These are phyloP conservation scores for Plasmodium knowlesi DNA, from an alignment of 169 alveolate genomes.

Conservation along the genomic window DNA sequence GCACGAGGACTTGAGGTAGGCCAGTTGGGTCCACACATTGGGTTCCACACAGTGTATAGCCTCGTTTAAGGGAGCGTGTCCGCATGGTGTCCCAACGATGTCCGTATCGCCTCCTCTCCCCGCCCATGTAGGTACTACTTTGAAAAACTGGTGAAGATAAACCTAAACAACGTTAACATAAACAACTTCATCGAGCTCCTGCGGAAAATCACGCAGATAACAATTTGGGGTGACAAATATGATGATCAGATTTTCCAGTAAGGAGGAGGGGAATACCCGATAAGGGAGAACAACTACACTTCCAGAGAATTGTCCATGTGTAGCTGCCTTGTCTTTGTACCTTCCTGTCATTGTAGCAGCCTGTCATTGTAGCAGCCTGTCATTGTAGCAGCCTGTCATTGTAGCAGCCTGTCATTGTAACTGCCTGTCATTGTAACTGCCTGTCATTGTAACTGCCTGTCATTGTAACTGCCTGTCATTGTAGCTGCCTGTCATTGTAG, in stretches of 20 bases:
- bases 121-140: constrained; percentile 36
- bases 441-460: too few species aligned
- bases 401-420: too few species aligned
- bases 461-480: not conserved
- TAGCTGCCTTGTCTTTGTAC: not conserved
- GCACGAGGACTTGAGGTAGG: constrained; percentile 66
- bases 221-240: constrained; percentile 73
- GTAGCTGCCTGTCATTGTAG: too few species aligned
- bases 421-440: too few species aligned
- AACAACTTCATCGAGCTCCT: constrained; percentile 54
- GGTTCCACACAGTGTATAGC: not conserved
- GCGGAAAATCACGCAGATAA: constrained; percentile 66
- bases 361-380: too few species aligned
- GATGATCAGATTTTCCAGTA: constrained; percentile 72
- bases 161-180: constrained; percentile 47
- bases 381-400: not conserved
- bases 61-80: not conserved
- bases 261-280: not conserved
- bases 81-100: not conserved
- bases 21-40: not conserved
- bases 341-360: not conserved
- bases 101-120: not conserved
- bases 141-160: constrained; percentile 54
- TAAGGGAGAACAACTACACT: not conserved
- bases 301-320: not conserved